A percentile compares a stretch with the other conserved stretches of the same genome.
Evolutionary conservation across 2,329 filamentous ascomycete genomes (phyloP).

Genomic region (Teratosphaeriaceae sp.): DNA sequence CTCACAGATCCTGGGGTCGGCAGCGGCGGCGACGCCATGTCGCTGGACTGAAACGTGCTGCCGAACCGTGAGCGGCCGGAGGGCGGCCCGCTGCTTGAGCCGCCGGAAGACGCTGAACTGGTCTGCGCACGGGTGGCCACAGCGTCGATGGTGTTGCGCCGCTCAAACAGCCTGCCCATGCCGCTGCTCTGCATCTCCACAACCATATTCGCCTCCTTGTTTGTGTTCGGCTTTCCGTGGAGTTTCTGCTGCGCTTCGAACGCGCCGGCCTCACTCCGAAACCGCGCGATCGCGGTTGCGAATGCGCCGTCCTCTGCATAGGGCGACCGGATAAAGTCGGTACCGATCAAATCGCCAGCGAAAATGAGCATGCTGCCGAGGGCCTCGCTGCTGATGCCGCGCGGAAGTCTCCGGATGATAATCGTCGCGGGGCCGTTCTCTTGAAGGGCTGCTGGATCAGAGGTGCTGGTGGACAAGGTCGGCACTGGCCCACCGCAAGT

Average conservation of each 20-base stretch:
- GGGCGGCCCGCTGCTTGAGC: slow-evolving; percentile 29
- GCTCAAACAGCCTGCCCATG: slow-evolving; percentile 17
- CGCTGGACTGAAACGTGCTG: slow-evolving; percentile 54
- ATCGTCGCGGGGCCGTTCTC: slow-evolving; percentile 31
- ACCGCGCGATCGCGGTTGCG: slow-evolving; percentile 52
- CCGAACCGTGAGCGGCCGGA: slow-evolving; percentile 49
- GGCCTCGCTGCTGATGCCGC: slow-evolving; percentile 52
- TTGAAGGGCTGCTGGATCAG: slow-evolving; percentile 17
- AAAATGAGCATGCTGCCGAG: slow-evolving; percentile 60
- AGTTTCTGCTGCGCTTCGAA: slow-evolving; percentile 54
- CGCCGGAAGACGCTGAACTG: slow-evolving; percentile 41
- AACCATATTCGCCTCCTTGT: slow-evolving; percentile 53
- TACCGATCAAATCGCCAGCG: slow-evolving; percentile 55
- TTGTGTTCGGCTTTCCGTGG: slow-evolving; percentile 56
- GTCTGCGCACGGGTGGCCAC: slow-evolving; percentile 36
- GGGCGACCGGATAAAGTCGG: slow-evolving; percentile 50
- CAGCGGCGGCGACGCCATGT: slow-evolving; percentile 54
- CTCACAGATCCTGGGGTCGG: slow-evolving; percentile 41
- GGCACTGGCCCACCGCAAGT: slow-evolving; percentile 30
- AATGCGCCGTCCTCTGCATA: slow-evolving; percentile 51
- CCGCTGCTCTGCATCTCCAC: slow-evolving; percentile 46
- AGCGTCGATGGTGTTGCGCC: slow-evolving; percentile 50
- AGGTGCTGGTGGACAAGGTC: slow-evolving; percentile 16
- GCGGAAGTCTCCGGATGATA: slow-evolving; percentile 53
- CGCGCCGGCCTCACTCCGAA: slow-evolving; percentile 50